Conservation (phyloP, 148 eudicot genomes). For the Selenicereus undatus region DNA sequence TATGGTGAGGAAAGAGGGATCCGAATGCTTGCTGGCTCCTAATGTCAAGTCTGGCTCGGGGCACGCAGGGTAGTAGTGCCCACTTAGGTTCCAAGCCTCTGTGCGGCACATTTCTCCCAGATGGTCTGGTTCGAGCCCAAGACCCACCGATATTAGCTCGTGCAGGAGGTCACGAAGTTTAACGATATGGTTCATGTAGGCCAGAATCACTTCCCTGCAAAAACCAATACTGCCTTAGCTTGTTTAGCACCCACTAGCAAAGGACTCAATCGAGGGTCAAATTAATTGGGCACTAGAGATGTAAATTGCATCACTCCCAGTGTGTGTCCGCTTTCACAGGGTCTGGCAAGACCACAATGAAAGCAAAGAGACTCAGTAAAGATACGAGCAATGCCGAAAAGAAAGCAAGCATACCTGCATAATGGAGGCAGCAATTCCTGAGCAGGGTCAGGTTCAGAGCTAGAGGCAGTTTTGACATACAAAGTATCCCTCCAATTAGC, state of each 20-base stretch:
- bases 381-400: background rate
- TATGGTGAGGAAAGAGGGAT: slow-evolving; percentile 26
- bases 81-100: slow-evolving; percentile 3
- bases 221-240: background rate
- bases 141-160: slow-evolving; percentile 22
- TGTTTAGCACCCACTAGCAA: background rate
- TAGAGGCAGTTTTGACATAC: background rate
- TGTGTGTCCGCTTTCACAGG: no score
- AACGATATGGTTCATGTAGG: background rate
- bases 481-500: slow-evolving; percentile 14
- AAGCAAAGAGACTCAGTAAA: background rate
- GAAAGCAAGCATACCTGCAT: background rate
- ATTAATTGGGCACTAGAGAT: background rate
- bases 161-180: slow-evolving; percentile 5
- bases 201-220: slow-evolving; percentile 8
- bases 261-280: no score
- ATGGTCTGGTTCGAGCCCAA: slow-evolving; percentile 23
- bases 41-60: slow-evolving; percentile 27
- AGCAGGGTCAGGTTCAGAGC: background rate
- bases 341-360: no score
- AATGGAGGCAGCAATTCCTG: background rate
- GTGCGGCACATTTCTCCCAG: slow-evolving; percentile 23
- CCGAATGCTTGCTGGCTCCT: slow-evolving; percentile 27
- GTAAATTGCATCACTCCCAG: no score
- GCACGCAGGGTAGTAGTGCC: slow-evolving; percentile 31